Evolutionary conservation across 106 monocot species (phyloP).

Genomic region (Dendrobium nobile): DNA sequence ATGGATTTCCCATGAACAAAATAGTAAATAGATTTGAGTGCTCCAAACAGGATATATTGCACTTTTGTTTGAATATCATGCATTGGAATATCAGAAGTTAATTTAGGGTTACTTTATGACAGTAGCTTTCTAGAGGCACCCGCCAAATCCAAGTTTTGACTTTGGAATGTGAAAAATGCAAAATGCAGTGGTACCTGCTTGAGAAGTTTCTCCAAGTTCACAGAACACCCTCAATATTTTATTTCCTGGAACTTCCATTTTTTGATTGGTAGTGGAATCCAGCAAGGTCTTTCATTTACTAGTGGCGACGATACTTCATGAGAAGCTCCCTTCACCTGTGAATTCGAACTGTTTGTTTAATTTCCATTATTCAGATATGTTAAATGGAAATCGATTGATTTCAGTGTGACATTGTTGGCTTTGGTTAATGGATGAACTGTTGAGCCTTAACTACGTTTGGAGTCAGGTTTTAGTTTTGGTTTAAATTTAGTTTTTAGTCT

Average conservation of each 20-base stretch:
- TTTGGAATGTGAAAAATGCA: neutral
- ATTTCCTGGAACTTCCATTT: neutral
- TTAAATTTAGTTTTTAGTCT: neutral
- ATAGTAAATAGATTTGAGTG: too few relatives aligned
- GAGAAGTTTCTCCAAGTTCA: neutral
- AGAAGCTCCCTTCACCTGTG: too few relatives aligned
- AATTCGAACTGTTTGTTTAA: neutral
- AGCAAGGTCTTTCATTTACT: neutral
- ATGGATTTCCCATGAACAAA: too few relatives aligned
- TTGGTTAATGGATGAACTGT: neutral
- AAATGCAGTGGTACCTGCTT: neutral
- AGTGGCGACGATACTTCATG: neutral
- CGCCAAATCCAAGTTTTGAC: neutral
- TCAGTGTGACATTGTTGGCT: neutral
- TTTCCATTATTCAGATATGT: neutral
- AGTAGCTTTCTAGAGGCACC: too few relatives aligned
- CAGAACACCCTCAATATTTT: neutral
- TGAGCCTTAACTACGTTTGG: neutral
- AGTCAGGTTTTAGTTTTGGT: neutral
- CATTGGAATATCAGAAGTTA: too few relatives aligned
- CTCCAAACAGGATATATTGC: too few relatives aligned
- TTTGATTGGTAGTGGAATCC: neutral
- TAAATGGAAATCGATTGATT: neutral
- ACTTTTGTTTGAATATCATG: too few relatives aligned
- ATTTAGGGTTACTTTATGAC: too few relatives aligned